Conservation (phyloP, 2,329 filamentous ascomycete species). For the Alternaria brassicae region DNA sequence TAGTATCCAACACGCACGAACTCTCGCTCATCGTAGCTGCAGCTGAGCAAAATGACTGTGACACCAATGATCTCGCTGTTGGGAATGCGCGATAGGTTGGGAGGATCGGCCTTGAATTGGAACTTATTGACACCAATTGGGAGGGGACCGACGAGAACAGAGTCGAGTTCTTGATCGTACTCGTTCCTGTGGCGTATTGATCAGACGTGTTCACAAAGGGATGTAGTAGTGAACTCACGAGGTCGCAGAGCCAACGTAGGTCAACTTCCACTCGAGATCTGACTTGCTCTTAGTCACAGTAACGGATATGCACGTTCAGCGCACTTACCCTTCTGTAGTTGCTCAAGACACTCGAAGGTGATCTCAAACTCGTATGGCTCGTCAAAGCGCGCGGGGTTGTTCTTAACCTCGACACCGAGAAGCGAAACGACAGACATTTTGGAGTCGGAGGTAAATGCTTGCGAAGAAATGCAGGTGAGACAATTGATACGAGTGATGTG, state of each 20-base stretch:
- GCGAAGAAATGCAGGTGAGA: not conserved
- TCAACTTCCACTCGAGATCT: slow-evolving; percentile 99
- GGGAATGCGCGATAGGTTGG: slow-evolving; percentile 88
- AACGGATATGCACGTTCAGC: not conserved
- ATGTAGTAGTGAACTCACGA: slow-evolving; percentile 68
- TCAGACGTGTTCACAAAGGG: slow-evolving; percentile 12
- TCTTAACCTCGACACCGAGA: slow-evolving; percentile 91
- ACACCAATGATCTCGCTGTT: slow-evolving; percentile 95
- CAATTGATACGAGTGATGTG: not conserved
- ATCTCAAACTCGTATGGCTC: slow-evolving; percentile 97
- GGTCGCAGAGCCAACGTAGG: slow-evolving; percentile 97
- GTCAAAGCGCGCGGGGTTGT: slow-evolving; percentile 95
- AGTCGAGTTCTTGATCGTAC: slow-evolving; percentile 98
- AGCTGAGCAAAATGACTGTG: slow-evolving; percentile 94
- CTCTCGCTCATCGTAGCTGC: slow-evolving; percentile 93
- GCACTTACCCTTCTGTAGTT: slow-evolving; percentile 83
- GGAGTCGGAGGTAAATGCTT: slow-evolving; percentile 25
- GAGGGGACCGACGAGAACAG: slow-evolving; percentile 94
- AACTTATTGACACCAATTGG: slow-evolving; percentile 99
- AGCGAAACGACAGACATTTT: slow-evolving; percentile 96
- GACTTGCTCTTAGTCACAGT: slow-evolving; percentile 25
- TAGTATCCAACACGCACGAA: slow-evolving; percentile 99
- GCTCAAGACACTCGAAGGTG: slow-evolving; percentile 96
- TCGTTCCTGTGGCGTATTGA: slow-evolving; percentile 70
- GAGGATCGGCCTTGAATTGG: slow-evolving; percentile 92